Base-by-base conservation (phyloP, 139 green algal genomes). In the Picochlorum costavermella region DNA sequence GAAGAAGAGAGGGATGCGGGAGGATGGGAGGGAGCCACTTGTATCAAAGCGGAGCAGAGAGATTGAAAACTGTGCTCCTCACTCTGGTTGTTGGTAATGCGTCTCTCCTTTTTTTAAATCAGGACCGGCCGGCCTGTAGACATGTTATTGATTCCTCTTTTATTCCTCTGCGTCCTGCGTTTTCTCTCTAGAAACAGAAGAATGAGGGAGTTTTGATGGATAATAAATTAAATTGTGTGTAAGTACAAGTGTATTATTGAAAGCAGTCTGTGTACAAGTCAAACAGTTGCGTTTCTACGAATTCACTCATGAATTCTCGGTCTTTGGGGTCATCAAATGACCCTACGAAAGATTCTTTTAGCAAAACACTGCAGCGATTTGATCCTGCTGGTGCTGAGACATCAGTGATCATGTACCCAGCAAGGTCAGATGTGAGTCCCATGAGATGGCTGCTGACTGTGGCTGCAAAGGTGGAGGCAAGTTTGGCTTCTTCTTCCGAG, bases 271-370 rank as follows among this genome's bases (percentile, higher is more conserved):
- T 69, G 56, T 89, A 89, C n/a, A 85, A 78, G 4, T 64, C 60
- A 57, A 96, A 96, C 81, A 96, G 89, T 67, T 95, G 87, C 2
- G 88, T 96, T 40, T 92, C 82, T 6, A 78, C 43, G 61, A 96
- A 94, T 37, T 77, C 69, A n/a, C 68, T 74, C 58, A 95, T 84
- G 69, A 40, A 40, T 40, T 40, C 33, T 40, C 33, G 9, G 33
- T 40, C 85, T 29, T 73, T 70, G 2, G 63, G 16, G 4, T 68
- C 36, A 5, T 68, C 36, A 43, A 86, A 84, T 28, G 72, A 81
- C n/a, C 87, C 87, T 4, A 92, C 60, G 20, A 90, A 84, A 6
- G 76, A 81, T 23, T 94, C 88, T 68, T 90, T 87, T 12, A 90
- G 70, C 31, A 90, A 76, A 30, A 90, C 53, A 43, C 72, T 78